Evolutionary conservation across 345 rosid genomes (phyloP), one percentile per base, ranked within the genome.

Genomic region (Sisymbrium altissimum): DNA sequence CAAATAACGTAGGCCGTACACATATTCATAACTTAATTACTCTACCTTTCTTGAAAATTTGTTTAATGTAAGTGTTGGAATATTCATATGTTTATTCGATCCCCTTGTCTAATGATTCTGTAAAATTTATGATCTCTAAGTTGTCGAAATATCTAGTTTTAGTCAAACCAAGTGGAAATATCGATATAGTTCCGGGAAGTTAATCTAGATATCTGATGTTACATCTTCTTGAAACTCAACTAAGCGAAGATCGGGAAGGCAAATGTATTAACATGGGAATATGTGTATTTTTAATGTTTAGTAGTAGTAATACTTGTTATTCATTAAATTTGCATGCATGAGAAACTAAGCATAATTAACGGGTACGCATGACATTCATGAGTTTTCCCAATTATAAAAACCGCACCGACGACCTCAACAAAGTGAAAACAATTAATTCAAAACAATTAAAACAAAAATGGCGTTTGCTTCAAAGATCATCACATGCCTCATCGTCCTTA

Each of bases 331-430:
- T 44, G 59, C 79, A 76, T 76, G 79, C 70, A 76, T 76, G 52
- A 63, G 66, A 64, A 44, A 54, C 43, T 45, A 69, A 46, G 66
- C 79, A 55, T 76, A 30, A 76, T 70, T 70, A 63, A 70, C 70
- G 75, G 75, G 32, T 70, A 54, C 66, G 66, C 79, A 69, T 76
- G 17, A 56, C 66, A 41, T 69, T 76, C 70, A 76, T 70, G 79
- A 63, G 41, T 33, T 4, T 54, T 62, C 4, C 5, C 29, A 62
- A 54, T 55, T 69, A 76, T 76, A 76, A 76, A 76, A 76, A 7
- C 56, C 60, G 13, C 50, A 76, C 66, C 71, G 44, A 58, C 74
- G 46, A 54, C 23, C 39, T 25, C 17, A 61, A 21, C 29, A 52
- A 50, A 41, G 15, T 9, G 50, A 52, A 74, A 25, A 2, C 27